These are phyloP conservation scores for Cryptococcus sp. DNA, from an alignment of 1,284 basidiomycete species.

Conservation along the genomic window DNA sequence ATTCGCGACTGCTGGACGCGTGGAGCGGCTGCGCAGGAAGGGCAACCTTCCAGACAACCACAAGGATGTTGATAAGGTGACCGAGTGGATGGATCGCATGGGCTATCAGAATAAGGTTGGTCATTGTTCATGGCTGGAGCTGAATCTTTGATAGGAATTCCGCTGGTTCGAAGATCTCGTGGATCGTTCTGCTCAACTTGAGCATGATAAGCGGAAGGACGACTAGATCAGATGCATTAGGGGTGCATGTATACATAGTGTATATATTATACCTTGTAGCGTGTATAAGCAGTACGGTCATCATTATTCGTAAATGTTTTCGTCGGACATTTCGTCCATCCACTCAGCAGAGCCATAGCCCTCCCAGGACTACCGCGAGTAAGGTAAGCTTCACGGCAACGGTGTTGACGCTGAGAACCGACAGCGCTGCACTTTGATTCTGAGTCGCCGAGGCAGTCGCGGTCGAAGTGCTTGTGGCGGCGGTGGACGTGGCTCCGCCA, in stretches of 20 bases:
- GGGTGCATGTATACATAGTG: neutral
- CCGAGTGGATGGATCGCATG: conserved; percentile 76
- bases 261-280: neutral
- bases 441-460: neutral
- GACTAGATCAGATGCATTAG: conserved; percentile 9
- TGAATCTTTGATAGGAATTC: conserved; percentile 22
- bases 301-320: neutral
- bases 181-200: conserved; percentile 18
- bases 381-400: conserved; percentile 5
- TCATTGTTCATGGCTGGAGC: conserved; percentile 25
- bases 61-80: conserved; percentile 69
- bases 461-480: conserved; percentile 3
- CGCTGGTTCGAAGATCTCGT: conserved; percentile 29
- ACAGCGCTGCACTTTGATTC: neutral
- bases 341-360: conserved; percentile 7
- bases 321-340: neutral
- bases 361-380: conserved; percentile 5
- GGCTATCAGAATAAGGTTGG: conserved; percentile 62
- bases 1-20: conserved; percentile 15
- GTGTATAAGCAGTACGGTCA: neutral
- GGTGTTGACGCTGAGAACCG: neutral
- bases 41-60: conserved; percentile 24
- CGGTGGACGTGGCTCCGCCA: conserved; percentile 5
- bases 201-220: conserved; percentile 24
- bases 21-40: conserved; percentile 19